Evolutionary conservation across 1,284 basidiomycete genomes (phyloP).

Genomic region (Boletellus sp.): DNA sequence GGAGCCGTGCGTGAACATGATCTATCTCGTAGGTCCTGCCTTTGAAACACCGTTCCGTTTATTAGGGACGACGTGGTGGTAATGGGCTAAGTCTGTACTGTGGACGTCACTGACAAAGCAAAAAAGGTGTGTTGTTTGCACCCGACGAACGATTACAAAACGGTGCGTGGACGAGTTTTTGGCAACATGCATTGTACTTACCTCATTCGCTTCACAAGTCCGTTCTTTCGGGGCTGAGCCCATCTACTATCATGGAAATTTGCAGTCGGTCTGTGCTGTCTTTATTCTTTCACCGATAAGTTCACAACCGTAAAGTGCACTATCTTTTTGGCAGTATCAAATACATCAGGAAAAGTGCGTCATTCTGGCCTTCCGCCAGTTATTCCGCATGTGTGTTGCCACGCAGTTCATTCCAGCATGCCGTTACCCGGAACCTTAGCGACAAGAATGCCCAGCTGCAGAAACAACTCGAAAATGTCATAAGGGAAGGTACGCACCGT

Average conservation of each 20-base stretch:
- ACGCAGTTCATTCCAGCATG: conserved; percentile 73
- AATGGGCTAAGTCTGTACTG: conserved; percentile 19
- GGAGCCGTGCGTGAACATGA: conserved; percentile 56
- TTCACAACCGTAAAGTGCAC: conserved; percentile 47
- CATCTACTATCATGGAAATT: conserved; percentile 72
- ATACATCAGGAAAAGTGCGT: conserved; percentile 75
- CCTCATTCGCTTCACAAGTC: conserved; percentile 46
- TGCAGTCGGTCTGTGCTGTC: conserved; percentile 58
- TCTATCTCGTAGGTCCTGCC: conserved; percentile 3
- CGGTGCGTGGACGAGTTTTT: conserved; percentile 47
- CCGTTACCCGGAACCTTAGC: conserved; percentile 71
- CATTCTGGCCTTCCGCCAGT: not conserved
- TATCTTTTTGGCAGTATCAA: conserved; percentile 88
- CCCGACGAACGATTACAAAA: conserved; percentile 84
- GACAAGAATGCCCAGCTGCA: conserved; percentile 78
- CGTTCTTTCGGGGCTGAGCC: conserved; percentile 75
- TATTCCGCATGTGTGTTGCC: conserved; percentile 4
- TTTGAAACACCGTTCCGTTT: not conserved
- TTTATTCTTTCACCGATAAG: not conserved
- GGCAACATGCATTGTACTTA: conserved; percentile 1
- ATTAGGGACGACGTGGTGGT: conserved; percentile 80
- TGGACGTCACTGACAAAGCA: conserved; percentile 7
- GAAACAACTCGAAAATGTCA: conserved; percentile 76
- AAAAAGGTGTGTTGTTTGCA: conserved; percentile 70
- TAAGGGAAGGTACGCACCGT: conserved; percentile 61